These are phyloP conservation scores for Sporothrix schenckii DNA, from an alignment of 2,329 filamentous ascomycete species.

Conservation along the genomic window DNA sequence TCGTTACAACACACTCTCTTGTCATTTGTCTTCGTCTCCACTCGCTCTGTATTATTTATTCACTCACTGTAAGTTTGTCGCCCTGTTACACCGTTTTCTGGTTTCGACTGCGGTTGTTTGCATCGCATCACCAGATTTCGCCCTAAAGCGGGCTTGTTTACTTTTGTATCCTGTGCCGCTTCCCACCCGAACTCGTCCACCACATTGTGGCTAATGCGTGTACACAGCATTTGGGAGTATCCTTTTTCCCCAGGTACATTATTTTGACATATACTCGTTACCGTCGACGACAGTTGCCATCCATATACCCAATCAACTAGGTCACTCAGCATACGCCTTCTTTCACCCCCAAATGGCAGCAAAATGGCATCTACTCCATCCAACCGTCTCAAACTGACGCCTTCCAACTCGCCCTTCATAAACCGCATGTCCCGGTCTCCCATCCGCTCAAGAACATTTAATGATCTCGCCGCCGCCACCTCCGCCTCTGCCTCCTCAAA, in stretches of 20 bases:
- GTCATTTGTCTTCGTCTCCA: constrained; percentile 19
- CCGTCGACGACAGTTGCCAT: neutral
- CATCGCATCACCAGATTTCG: constrained; percentile 9
- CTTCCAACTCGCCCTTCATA: constrained; percentile 73
- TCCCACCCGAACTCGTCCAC: neutral
- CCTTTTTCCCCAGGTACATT: neutral
- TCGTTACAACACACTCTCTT: constrained; percentile 17
- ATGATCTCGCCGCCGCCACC: constrained; percentile 44
- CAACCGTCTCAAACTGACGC: constrained; percentile 69
- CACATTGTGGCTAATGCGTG: neutral
- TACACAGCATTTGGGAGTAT: neutral
- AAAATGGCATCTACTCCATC: constrained; percentile 63
- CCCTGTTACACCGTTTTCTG: neutral
- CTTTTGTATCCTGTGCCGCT: neutral
- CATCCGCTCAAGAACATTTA: constrained; percentile 51
- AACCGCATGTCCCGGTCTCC: constrained; percentile 67
- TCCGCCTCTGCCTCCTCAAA: constrained; percentile 20
- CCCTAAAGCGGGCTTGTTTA: constrained; percentile 15
- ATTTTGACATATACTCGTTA: neutral
- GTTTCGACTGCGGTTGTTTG: neutral
- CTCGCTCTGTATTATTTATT: constrained; percentile 17
- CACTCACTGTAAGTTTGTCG: neutral
- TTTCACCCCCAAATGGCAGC: constrained; percentile 53
- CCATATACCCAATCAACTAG: neutral
- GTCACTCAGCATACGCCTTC: neutral